phyloP scores from a whole-genome alignment of 495 filamentous ascomycete species.

The Pseudomonodictys pantanalensis region DNA sequence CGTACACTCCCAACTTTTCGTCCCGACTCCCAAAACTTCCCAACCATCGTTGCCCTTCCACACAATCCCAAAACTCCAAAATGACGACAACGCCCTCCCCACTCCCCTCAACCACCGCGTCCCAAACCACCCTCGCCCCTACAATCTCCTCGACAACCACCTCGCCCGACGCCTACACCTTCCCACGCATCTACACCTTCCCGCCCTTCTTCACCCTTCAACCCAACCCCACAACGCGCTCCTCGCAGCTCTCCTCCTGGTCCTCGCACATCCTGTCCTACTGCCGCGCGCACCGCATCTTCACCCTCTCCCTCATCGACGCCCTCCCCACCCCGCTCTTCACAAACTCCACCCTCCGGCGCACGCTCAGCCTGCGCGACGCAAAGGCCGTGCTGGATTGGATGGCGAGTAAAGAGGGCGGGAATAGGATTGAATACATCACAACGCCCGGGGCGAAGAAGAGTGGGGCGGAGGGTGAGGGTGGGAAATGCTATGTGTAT shows the following conservation, averaged over 20 bases:
- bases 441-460: too few relatives aligned
- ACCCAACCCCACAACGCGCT: slow-evolving; percentile 69
- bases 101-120: background rate
- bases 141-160: too few relatives aligned
- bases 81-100: background rate
- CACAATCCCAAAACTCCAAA: background rate
- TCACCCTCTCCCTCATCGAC: slow-evolving; percentile 63
- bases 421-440: too few relatives aligned
- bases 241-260: slow-evolving; percentile 80
- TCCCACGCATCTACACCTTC: slow-evolving; percentile 54
- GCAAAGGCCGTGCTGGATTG: slow-evolving; percentile 67
- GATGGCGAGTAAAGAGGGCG: slow-evolving; percentile 64
- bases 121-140: background rate
- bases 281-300: slow-evolving; percentile 72
- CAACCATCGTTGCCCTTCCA: background rate
- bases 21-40: background rate
- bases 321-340: slow-evolving; percentile 60
- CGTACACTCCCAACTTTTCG: background rate
- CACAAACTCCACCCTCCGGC: slow-evolving; percentile 50
- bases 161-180: slow-evolving; percentile 23
- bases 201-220: slow-evolving; percentile 79
- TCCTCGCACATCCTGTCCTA: slow-evolving; percentile 78
- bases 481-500: slow-evolving; percentile 56
- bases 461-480: slow-evolving; percentile 38
- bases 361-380: slow-evolving; percentile 60